Base-by-base conservation (phyloP, 208 protist species). In the Trypanosoma mega region DNA sequence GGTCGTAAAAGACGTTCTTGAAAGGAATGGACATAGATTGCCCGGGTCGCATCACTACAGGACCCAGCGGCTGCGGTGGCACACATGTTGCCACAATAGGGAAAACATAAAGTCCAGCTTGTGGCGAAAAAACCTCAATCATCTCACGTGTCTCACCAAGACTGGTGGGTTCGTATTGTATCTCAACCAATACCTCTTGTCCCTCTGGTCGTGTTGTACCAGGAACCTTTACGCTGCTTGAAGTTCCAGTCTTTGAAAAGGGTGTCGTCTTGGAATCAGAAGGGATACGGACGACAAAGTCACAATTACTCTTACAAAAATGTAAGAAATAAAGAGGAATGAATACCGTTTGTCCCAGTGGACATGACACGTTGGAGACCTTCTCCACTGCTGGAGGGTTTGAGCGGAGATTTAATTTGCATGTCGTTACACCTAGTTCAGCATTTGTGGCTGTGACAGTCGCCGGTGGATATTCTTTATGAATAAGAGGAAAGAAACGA, bases 1-100 rank as follows among this genome's bases (percentile, higher is more conserved):
- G 21, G 12, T 94, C 80, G n/a, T 61, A 37, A 65, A 98, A 98
- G 20, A 97, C 90, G 69, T 98, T 98, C 65, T 90, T 92, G 76
- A 98, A 97, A 11, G 83, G 82, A 37, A 98, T 69, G 23, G 60
- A 44, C 14, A 74, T 72, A 20, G 68, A 77, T 63, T 90, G 80
- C 1, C 75, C 82, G 12, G 68, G 30, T 23, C 80, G 81, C 24
- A 97, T 59, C n/a, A 62, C 27, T 36, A 97, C 83, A 0, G 97
- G 97, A 0, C 97, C 97, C 65, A 98, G 96, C 20, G 92, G 93
- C 74, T 94, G 71, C 12, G 97, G 96, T 24, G 76, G 70, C 11
- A 84, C 70, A 62, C 97, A 98, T 14, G 68, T 75, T 2, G 93
- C 94, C 24, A 90, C 47, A 46, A 99, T 82, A 16, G 85, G 76